Evolutionary conservation across 208 protist species (phyloP).

Genomic region (Leishmania turanica): DNA sequence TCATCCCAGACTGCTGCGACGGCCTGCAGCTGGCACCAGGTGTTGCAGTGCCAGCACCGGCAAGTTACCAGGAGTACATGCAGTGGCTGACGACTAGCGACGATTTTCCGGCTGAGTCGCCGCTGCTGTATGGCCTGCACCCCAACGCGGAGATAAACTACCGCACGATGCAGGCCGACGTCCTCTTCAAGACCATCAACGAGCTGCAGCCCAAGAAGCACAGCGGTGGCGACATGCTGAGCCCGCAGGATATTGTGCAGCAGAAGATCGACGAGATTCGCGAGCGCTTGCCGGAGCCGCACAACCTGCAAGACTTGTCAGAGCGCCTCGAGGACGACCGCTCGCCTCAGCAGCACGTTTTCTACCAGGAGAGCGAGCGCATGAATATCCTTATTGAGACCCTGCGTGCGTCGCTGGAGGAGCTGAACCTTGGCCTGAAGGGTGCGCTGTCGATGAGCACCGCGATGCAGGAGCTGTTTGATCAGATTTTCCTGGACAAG

Average conservation of each 20-base stretch:
- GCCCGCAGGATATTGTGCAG: constrained; percentile 91
- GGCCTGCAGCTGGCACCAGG: constrained; percentile 94
- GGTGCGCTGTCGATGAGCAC: constrained; percentile 94
- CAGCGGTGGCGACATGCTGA: constrained; percentile 82
- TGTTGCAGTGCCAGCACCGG: constrained; percentile 79
- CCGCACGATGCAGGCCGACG: constrained; percentile 95
- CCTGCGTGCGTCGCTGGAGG: constrained; percentile 93
- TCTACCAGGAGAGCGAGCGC: constrained; percentile 98
- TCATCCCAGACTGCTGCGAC: constrained; percentile 92
- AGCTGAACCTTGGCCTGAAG: constrained; percentile 97
- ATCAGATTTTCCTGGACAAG: constrained; percentile 92
- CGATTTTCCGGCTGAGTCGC: constrained; percentile 95
- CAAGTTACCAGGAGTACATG: constrained; percentile 95
- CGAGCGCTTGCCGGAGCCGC: constrained; percentile 88
- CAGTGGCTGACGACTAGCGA: constrained; percentile 92
- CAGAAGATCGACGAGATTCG: constrained; percentile 94
- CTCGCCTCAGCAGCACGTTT: constrained; percentile 97
- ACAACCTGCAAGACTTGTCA: constrained; percentile 92
- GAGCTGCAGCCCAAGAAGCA: constrained; percentile 96
- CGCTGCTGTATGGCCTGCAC: constrained; percentile 98
- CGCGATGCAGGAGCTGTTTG: constrained; percentile 93
- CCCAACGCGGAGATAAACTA: constrained; percentile 99
- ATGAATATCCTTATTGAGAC: constrained; percentile 97
- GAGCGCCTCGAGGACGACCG: constrained; percentile 96
- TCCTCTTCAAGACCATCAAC: constrained; percentile 97